Percentiles rank a stretch among this genome's conserved stretches.
These are phyloP conservation scores for Oryza punctata DNA, from an alignment of 176 grass and related monocot genomes.

Conservation along the genomic window DNA sequence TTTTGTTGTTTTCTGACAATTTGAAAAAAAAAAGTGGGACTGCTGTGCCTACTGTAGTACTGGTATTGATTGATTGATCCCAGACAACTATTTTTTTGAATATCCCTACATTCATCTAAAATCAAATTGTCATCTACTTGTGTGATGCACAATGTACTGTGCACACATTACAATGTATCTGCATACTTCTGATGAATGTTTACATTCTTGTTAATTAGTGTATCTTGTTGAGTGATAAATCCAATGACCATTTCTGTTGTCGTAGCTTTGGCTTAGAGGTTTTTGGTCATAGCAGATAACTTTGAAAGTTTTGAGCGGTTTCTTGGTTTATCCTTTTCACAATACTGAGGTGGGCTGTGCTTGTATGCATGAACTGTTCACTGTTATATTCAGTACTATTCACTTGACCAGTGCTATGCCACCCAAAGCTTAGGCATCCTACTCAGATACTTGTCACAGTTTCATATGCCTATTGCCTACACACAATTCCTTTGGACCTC, in stretches of 20 bases:
- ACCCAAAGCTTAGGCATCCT: neutral
- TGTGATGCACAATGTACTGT: neutral
- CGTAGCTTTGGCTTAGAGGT: neutral
- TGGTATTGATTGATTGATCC: neutral
- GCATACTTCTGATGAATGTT: neutral
- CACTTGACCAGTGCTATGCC: neutral
- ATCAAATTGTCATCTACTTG: neutral
- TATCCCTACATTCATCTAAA: constrained; percentile 5
- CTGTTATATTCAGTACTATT: neutral
- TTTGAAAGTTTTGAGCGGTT: neutral
- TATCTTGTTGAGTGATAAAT: neutral
- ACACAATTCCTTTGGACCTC: neutral
- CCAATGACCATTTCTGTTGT: neutral
- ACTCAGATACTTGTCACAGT: neutral
- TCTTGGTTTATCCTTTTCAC: neutral
- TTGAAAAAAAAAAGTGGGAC: neutral
- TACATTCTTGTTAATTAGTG: neutral
- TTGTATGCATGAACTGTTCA: neutral
- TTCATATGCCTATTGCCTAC: neutral
- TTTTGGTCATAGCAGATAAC: neutral
- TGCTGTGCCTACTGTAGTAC: neutral
- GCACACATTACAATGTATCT: neutral
- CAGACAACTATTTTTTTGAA: constrained; percentile 9
- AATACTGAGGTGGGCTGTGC: neutral
- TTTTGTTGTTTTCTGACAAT: neutral